Percentiles rank a stretch among this genome's conserved stretches.
These are phyloP conservation scores for Aureobasidium sp. DNA, from an alignment of 2,329 filamentous ascomycete species.

Conservation along the genomic window DNA sequence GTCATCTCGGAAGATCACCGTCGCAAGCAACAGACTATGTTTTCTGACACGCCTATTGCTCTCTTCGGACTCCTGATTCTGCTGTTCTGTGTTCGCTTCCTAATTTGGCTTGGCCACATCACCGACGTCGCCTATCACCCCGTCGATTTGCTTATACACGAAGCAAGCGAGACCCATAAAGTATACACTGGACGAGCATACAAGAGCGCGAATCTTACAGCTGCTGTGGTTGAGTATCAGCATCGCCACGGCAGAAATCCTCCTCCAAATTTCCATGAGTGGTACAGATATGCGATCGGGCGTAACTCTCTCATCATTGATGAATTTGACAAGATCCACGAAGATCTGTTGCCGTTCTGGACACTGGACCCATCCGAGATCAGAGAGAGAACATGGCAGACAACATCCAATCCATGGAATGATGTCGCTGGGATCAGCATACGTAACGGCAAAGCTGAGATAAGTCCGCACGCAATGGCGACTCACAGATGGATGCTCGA, in stretches of 20 bases:
- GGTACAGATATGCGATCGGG: constrained; percentile 51
- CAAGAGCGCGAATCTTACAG: constrained; percentile 40
- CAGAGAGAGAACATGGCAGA: constrained; percentile 45
- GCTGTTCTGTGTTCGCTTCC: constrained; percentile 37
- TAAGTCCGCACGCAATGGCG: constrained; percentile 45
- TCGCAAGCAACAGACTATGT: not conserved
- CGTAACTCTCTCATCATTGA: constrained; percentile 50
- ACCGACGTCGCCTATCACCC: constrained; percentile 43
- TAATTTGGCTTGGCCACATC: constrained; percentile 36
- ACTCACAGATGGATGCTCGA: constrained; percentile 55
- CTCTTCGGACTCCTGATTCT: constrained; percentile 30
- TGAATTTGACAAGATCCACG: constrained; percentile 53
- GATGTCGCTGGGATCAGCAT: constrained; percentile 51
- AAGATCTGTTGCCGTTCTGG: constrained; percentile 51
- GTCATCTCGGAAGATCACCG: not conserved
- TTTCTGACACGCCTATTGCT: not conserved
- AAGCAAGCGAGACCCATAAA: constrained; percentile 43
- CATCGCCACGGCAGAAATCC: constrained; percentile 48
- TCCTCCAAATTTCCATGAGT: constrained; percentile 54
- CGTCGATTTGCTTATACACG: constrained; percentile 48
- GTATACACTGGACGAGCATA: constrained; percentile 43
- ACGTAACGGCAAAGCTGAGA: constrained; percentile 45
- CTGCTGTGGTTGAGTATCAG: constrained; percentile 47
- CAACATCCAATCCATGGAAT: constrained; percentile 49
- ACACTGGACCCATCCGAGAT: constrained; percentile 45